These are phyloP conservation scores for Phytophthora podocarpi DNA, from an alignment of 352 stramenopile species.

Conservation along the genomic window DNA sequence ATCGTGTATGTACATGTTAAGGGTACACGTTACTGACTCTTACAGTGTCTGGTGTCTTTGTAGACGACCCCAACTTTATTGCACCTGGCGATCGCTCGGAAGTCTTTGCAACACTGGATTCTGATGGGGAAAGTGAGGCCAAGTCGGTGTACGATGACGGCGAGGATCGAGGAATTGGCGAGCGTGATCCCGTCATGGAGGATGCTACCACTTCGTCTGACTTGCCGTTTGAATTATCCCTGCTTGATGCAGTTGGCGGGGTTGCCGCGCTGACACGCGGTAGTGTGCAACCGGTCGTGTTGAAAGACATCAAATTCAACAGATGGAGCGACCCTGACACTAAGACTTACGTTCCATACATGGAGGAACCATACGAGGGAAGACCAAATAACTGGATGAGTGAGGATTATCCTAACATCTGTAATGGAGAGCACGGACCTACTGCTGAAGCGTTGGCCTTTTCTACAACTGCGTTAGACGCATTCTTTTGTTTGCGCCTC, in stretches of 20 bases:
- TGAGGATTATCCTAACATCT: background rate
- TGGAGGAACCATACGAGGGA: slow-evolving; percentile 14
- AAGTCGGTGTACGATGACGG: background rate
- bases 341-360: slow-evolving; percentile 3
- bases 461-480: background rate
- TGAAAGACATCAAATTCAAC: background rate
- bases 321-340: background rate
- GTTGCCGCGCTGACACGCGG: background rate
- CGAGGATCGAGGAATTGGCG: background rate
- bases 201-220: background rate
- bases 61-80: slow-evolving; percentile 1
- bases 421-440: background rate
- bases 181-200: background rate
- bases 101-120: background rate
- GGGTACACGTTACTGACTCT: background rate
- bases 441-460: background rate
- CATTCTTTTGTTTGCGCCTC: background rate
- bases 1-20: slow-evolving; percentile 1
- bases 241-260: background rate
- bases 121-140: background rate
- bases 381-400: background rate
- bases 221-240: background rate
- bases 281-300: background rate
- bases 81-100: background rate
- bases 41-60: slow-evolving; percentile 12